Conservation (phyloP, 2,329 filamentous ascomycete species). For the Fusarium sp. region DNA sequence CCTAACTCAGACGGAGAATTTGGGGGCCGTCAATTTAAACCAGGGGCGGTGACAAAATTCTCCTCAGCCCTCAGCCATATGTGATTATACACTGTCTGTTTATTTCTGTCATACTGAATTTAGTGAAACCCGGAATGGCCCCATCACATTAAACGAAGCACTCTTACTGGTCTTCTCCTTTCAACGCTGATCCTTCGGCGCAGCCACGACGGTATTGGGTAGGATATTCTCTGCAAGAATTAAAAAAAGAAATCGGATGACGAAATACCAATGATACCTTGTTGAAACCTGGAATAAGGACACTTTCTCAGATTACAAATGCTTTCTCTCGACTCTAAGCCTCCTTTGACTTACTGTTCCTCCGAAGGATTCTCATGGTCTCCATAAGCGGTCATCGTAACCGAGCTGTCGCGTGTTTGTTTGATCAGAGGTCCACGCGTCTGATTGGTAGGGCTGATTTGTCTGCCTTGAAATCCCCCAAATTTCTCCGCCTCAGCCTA, state of each 20-base stretch:
- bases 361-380: not conserved
- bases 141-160: not conserved
- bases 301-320: not conserved
- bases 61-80: fast-evolving
- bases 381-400: not conserved
- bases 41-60: not conserved
- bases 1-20: not conserved
- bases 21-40: not conserved
- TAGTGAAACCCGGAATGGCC: not conserved
- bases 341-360: not conserved
- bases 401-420: not conserved
- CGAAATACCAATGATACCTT: not conserved
- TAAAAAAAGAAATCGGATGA: conserved; percentile 1
- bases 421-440: not conserved
- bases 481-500: not conserved
- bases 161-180: not conserved
- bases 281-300: not conserved
- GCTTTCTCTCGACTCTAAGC: not conserved
- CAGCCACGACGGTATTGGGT: not conserved
- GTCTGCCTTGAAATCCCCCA: not conserved
- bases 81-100: fast-evolving
- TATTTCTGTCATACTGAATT: not conserved
- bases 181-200: not conserved
- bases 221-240: not conserved
- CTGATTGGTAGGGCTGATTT: conserved; percentile 7